Percentiles rank a stretch among this genome's conserved stretches.
Conservation (phyloP, 192 early-diverging fungal genomes). For the Entophlyctis luteolus region DNA sequence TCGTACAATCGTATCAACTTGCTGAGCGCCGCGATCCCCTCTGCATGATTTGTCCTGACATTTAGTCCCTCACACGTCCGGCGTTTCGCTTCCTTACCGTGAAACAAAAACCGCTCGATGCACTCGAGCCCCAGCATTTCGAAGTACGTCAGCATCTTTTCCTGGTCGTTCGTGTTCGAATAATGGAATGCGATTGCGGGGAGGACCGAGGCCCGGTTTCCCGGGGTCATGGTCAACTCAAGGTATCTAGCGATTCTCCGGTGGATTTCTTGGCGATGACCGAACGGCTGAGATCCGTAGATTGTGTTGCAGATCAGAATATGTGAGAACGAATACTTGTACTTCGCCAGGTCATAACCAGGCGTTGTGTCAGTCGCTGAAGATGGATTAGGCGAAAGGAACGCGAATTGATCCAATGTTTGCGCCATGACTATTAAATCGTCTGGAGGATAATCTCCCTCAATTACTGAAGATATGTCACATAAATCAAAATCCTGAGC, state of each 20-base stretch:
- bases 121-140: conserved; percentile 25
- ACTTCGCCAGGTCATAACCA: background rate
- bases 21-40: conserved; percentile 14
- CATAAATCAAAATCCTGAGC: conserved; percentile 18
- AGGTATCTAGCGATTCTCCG: conserved; percentile 18
- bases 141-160: conserved; percentile 25
- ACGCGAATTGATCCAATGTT: conserved; percentile 20
- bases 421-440: conserved; percentile 14
- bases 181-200: conserved; percentile 27
- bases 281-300: conserved; percentile 32
- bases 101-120: conserved; percentile 10
- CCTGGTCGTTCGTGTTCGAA: conserved; percentile 22
- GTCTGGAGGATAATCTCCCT: conserved; percentile 19
- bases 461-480: conserved; percentile 22
- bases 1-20: conserved; percentile 25
- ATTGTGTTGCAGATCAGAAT: conserved; percentile 26
- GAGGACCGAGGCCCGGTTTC: conserved; percentile 14
- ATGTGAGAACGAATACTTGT: conserved; percentile 24
- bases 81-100: conserved; percentile 8
- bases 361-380: background rate
- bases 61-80: no score
- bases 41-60: no score
- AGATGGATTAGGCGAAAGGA: conserved; percentile 4
- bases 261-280: conserved; percentile 30
- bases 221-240: conserved; percentile 6